These are phyloP conservation scores for Monoraphidium neglectum DNA, from an alignment of 139 green algal genomes.

Conservation along the genomic window DNA sequence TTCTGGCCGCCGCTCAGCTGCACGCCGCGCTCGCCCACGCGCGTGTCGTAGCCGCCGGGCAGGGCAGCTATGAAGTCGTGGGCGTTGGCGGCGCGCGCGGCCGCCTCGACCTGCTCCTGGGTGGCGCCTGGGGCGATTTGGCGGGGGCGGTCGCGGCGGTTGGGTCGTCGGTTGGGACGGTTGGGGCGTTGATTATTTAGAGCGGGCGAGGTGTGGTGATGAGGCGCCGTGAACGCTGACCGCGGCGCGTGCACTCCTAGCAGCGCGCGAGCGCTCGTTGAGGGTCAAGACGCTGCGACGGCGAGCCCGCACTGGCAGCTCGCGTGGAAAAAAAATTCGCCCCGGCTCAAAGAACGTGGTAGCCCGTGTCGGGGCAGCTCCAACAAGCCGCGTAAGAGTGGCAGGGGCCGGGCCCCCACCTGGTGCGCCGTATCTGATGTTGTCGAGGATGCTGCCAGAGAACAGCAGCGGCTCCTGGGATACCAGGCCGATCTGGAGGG, in stretches of 20 bases:
- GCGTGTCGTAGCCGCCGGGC: slow-evolving; percentile 56
- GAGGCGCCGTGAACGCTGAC: too few species aligned
- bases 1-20: slow-evolving; percentile 68
- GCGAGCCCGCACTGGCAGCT: too few species aligned
- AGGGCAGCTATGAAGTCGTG: slow-evolving; percentile 62
- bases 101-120: slow-evolving; percentile 33
- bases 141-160: not conserved
- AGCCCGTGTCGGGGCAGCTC: too few species aligned
- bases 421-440: slow-evolving; percentile 68
- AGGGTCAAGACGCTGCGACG: too few species aligned
- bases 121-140: slow-evolving; percentile 19
- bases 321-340: too few species aligned
- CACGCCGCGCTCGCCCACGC: slow-evolving; percentile 45
- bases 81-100: slow-evolving; percentile 53
- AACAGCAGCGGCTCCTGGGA: slow-evolving; percentile 94
- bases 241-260: too few species aligned
- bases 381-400: too few species aligned
- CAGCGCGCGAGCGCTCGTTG: too few species aligned
- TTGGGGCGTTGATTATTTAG: too few species aligned
- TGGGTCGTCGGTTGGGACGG: too few species aligned
- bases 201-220: too few species aligned
- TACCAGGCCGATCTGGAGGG: slow-evolving; percentile 73
- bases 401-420: not conserved
- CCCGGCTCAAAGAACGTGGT: too few species aligned
- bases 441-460: slow-evolving; percentile 65